Percentiles rank a stretch among this genome's conserved stretches.
phyloP scores from a whole-genome alignment of 2,329 filamentous ascomycete species.

The Neonectria hederae region DNA sequence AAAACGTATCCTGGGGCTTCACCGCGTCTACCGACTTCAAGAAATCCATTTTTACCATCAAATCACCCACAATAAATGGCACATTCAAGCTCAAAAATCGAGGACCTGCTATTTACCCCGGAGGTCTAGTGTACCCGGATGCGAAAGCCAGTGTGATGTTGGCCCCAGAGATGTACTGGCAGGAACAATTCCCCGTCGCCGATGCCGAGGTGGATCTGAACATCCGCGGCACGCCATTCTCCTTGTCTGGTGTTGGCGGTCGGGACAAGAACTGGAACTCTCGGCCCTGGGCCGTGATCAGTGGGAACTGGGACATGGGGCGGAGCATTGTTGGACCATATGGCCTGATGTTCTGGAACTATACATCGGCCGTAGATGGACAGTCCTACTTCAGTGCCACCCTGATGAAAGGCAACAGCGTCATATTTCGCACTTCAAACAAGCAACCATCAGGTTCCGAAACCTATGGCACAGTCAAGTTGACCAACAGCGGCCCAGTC shows the following conservation, averaged over 20 bases:
- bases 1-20: conserved; percentile 25
- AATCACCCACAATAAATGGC: conserved; percentile 31
- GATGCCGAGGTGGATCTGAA: conserved; percentile 17
- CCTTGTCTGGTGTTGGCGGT: conserved; percentile 20
- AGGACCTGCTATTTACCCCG: conserved; percentile 28
- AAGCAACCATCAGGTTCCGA: neutral
- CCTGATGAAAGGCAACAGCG: conserved; percentile 4
- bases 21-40: conserved; percentile 24
- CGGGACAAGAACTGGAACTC: conserved; percentile 30
- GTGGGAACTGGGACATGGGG: conserved; percentile 26
- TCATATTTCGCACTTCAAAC: conserved; percentile 11
- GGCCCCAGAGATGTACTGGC: conserved; percentile 22
- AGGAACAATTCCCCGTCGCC: conserved; percentile 24
- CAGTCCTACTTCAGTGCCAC: conserved; percentile 19
- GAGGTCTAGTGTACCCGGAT: conserved; percentile 29
- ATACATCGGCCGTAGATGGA: conserved; percentile 20
- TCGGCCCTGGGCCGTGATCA: conserved; percentile 26
- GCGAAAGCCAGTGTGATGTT: conserved; percentile 18
- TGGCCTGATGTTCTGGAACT: conserved; percentile 27
- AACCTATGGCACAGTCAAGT: conserved; percentile 3
- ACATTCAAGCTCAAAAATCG: conserved; percentile 25
- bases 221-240: conserved; percentile 22
- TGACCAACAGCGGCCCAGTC: neutral
- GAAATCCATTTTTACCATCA: conserved; percentile 25
- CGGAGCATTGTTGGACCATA: conserved; percentile 25